These are phyloP conservation scores for Bigelowiella natans DNA, from an alignment of 78 protist species.

Conservation along the genomic window DNA sequence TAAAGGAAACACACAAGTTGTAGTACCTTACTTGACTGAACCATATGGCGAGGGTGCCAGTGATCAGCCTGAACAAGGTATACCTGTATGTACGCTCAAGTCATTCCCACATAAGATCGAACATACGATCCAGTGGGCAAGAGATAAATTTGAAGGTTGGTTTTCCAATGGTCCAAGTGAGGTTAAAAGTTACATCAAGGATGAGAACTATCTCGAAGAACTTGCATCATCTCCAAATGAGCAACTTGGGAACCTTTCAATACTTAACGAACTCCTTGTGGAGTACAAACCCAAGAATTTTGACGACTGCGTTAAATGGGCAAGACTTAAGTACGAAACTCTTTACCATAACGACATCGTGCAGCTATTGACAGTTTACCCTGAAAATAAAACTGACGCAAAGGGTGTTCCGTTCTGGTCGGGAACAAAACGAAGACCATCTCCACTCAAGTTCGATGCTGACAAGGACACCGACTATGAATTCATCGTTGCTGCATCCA, in stretches of 20 bases:
- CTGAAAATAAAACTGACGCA: not conserved
- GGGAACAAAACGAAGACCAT: not conserved
- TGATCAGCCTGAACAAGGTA: conserved; percentile 60
- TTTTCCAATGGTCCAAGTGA: conserved; percentile 26
- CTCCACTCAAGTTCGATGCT: not conserved
- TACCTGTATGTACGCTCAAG: conserved; percentile 61
- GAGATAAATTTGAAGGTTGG: conserved; percentile 46
- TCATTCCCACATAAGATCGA: conserved; percentile 56
- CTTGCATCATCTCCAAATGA: not conserved
- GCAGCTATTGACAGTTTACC: not conserved
- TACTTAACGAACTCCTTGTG: not conserved
- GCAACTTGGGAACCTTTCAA: not conserved
- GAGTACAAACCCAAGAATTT: not conserved
- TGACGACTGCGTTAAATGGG: not conserved
- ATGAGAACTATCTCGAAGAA: not conserved
- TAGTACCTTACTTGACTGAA: not conserved
- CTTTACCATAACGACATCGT: not conserved
- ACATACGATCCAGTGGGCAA: conserved; percentile 50
- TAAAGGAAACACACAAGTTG: conserved; percentile 48
- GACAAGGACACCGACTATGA: not conserved
- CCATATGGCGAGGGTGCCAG: conserved; percentile 3
- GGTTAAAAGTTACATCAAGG: not conserved
- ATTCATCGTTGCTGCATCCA: conserved; percentile 48
- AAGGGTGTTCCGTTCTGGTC: conserved; percentile 9
- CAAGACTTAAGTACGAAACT: not conserved